A percentile compares a stretch with the other conserved stretches of the same genome.
Conservation (phyloP, 768 basidiomycete genomes). For the Pulveroboletus ravenelii region DNA sequence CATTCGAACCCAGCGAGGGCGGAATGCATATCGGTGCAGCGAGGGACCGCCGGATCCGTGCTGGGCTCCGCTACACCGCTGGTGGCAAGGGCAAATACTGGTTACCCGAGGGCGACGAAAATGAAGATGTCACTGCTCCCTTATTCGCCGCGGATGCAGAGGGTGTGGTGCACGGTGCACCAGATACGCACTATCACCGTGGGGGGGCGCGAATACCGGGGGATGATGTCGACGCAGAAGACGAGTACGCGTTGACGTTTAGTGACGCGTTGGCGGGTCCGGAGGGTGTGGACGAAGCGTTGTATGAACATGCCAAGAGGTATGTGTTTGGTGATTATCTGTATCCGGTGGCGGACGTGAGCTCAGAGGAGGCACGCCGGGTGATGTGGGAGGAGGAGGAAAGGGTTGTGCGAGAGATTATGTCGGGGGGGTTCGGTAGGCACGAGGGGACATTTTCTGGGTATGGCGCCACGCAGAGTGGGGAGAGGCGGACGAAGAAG, state of each 20-base stretch:
- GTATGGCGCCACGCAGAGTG: constrained; percentile 27
- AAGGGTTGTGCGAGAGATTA: constrained; percentile 26
- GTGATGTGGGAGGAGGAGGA: constrained; percentile 30
- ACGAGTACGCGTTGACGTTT: constrained; percentile 32
- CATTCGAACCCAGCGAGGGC: constrained; percentile 95
- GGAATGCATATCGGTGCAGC: constrained; percentile 87
- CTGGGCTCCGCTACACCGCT: constrained; percentile 85
- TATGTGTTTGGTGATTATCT: constrained; percentile 89
- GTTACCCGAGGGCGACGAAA: constrained; percentile 63
- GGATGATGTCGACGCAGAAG: constrained; percentile 30
- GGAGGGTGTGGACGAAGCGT: constrained; percentile 66
- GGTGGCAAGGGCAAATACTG: constrained; percentile 96
- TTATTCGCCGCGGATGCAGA: constrained; percentile 60
- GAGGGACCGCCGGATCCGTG: constrained; percentile 80
- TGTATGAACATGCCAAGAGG: constrained; percentile 71
- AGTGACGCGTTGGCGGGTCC: constrained; percentile 35
- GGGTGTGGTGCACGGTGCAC: constrained; percentile 59
- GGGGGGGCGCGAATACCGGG: constrained; percentile 12
- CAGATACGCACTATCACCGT: constrained; percentile 43
- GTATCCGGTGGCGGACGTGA: constrained; percentile 87
- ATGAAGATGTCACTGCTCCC: constrained; percentile 68
- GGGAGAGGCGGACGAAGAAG: not conserved
- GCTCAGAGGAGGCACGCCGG: constrained; percentile 42
- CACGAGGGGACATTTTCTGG: constrained; percentile 1
- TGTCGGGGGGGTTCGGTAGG: constrained; percentile 5